Base-by-base conservation (phyloP, 2,329 filamentous ascomycete genomes). In the Dryadomyces quercus-mongolicae region DNA sequence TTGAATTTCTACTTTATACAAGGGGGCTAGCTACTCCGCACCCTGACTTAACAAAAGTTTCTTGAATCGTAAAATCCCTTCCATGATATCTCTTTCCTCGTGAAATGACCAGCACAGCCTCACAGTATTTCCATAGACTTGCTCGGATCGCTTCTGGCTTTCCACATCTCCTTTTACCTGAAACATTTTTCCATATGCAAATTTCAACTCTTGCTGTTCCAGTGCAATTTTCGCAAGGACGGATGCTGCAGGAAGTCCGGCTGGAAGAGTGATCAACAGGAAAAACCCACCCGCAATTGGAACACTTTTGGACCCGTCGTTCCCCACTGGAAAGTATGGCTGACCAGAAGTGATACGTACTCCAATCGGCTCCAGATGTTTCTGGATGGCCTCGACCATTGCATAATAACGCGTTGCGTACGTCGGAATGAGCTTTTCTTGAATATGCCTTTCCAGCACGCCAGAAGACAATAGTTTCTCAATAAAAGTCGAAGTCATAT, bases 261-360 rank as follows among this genome's bases (percentile, higher is more conserved):
- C 21, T 3, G 82, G 82, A 15, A 86, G 65, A 5, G 69, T 67
- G 9, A 85, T 66, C 78, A 81, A 86, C 52, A 84, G 71, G 65
- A 86, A 86, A 63, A 84, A 86, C 0, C 83, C 82, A 2, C 82
- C 82, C 0, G 76, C 75, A 10, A 65, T 52, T 4, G 36, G 6
- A 4, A 40, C 10, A 9, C 10, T 9, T 9, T 52, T 44, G 9
- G 64, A 55, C 21, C 21, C 10, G 34, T 31, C 10, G 34, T 1
- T 15, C 10, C 18, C 21, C 31, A 1, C 31, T 4, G 25, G 20
- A 18, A 25, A 22, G 38, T 54, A 56, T 8, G 52, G 55, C 49
- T 38, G 52, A 2, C 55, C 55, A 1, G 20, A 47, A 25, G 38
- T 21, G 31, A 56, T 52, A 5, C 34, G 40, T 2, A 57, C 50